phyloP scores from a whole-genome alignment of 257 asterid genomes.

The Voacanga thouarsii region DNA sequence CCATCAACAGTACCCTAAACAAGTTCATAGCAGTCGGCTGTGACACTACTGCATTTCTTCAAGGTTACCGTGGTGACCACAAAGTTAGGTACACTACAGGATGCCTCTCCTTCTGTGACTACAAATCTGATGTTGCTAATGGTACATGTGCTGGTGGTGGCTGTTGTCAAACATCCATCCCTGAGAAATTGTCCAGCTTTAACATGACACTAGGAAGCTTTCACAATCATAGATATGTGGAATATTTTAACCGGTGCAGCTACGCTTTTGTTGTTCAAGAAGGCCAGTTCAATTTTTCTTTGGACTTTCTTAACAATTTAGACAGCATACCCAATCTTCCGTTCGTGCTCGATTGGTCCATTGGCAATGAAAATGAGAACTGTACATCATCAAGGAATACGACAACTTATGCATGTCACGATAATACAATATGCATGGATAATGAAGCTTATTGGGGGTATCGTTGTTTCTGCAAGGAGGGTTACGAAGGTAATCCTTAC shows the following conservation, averaged over 20 bases:
- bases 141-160: slow-evolving; percentile 28
- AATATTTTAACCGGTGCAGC: not conserved
- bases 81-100: not conserved
- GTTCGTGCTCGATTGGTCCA: slow-evolving; percentile 35
- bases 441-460: slow-evolving; percentile 13
- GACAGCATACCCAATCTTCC: slow-evolving; percentile 17
- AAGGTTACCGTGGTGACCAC: not conserved
- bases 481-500: slow-evolving; percentile 46
- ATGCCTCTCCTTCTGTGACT: not conserved
- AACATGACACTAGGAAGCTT: not conserved
- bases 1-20: slow-evolving; percentile 13
- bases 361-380: slow-evolving; percentile 14
- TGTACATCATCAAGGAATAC: slow-evolving; percentile 24
- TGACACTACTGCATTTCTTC: not conserved
- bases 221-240: not conserved
- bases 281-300: not conserved
- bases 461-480: slow-evolving; percentile 31
- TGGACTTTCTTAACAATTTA: not conserved
- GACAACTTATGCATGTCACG: slow-evolving; percentile 24
- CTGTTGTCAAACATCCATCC: slow-evolving; percentile 35
- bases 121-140: not conserved
- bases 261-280: not conserved
- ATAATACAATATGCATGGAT: slow-evolving; percentile 15
- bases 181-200: not conserved
- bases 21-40: not conserved